phyloP scores from a whole-genome alignment of 2,329 filamentous ascomycete species.

The Aspergillus viridinutans region DNA sequence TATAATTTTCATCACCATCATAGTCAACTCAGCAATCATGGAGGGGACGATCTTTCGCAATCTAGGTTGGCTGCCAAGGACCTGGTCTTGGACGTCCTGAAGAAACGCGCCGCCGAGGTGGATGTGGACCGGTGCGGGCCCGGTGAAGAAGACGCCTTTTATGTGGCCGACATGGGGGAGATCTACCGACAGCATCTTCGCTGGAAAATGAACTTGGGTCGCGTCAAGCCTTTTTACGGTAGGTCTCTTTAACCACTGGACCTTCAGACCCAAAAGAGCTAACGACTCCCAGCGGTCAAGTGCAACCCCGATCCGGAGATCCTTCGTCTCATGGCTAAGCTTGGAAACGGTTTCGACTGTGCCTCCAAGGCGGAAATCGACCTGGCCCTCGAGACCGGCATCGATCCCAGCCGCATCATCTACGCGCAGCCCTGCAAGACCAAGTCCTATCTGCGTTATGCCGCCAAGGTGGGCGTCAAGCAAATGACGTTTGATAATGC shows the following conservation, averaged over 20 bases:
- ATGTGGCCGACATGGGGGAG: conserved; percentile 95
- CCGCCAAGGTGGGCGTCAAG: conserved; percentile 76
- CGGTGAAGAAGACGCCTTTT: conserved; percentile 96
- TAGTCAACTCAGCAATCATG: conserved; percentile 40
- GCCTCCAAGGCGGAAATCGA: conserved; percentile 98
- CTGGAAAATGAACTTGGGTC: conserved; percentile 91
- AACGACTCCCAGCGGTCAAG: conserved; percentile 70
- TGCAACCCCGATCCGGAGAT: conserved; percentile 94
- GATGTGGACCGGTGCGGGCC: conserved; percentile 83
- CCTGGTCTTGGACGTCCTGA: conserved; percentile 81
- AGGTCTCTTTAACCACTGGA: conserved; percentile 33
- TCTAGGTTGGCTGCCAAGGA: conserved; percentile 60
- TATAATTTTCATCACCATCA: conserved; percentile 23
- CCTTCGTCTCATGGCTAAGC: conserved; percentile 76
- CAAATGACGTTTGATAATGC: conserved; percentile 99
- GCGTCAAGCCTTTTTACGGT: conserved; percentile 97
- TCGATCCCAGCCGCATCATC: conserved; percentile 88
- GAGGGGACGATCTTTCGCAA: conserved; percentile 40
- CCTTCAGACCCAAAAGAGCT: not conserved
- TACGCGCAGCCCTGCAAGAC: conserved; percentile 99
- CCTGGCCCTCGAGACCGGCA: conserved; percentile 75
- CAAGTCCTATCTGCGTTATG: conserved; percentile 92
- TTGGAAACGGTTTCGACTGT: conserved; percentile 96
- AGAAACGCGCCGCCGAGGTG: conserved; percentile 76
- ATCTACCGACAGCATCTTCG: conserved; percentile 97